A percentile compares a stretch with the other conserved stretches of the same genome.
phyloP scores from a whole-genome alignment of 176 grass and related monocot species.

The Cymbopogon citratus region DNA sequence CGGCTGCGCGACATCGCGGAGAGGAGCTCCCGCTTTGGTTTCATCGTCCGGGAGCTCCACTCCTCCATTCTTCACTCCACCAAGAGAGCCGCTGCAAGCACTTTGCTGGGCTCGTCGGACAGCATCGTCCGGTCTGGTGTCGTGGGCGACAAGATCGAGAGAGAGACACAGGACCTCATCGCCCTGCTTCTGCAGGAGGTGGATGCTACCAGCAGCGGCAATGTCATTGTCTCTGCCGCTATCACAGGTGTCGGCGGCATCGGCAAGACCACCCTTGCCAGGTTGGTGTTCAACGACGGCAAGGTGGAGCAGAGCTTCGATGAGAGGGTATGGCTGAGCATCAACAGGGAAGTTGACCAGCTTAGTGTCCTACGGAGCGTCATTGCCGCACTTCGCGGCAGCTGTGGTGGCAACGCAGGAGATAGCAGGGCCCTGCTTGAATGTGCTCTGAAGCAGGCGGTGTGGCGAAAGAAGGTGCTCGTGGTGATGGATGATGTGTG shows the following conservation, averaged over 20 bases:
- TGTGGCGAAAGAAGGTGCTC: neutral
- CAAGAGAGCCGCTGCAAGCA: neutral
- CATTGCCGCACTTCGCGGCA: neutral
- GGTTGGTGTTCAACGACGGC: conserved; percentile 7
- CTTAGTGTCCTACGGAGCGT: neutral
- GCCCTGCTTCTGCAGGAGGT: neutral
- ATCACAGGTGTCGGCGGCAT: conserved; percentile 18
- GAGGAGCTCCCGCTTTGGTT: neutral
- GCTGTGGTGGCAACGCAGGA: neutral
- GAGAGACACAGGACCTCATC: neutral
- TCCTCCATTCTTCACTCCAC: neutral
- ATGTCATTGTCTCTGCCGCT: neutral
- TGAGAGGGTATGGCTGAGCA: neutral
- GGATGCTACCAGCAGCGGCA: neutral
- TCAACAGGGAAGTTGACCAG: neutral
- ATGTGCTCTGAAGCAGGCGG: neutral
- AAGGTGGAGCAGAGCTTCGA: neutral
- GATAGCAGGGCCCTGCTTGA: neutral
- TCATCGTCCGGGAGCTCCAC: neutral
- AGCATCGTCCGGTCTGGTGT: neutral
- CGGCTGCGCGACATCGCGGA: neutral
- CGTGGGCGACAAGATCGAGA: neutral
- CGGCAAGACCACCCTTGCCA: conserved; percentile 36
- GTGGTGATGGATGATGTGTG: conserved; percentile 43
- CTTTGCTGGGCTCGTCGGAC: too few relatives aligned